Base-by-base conservation (phyloP, 192 early-diverging fungal species). In the Pilaira anomala region DNA sequence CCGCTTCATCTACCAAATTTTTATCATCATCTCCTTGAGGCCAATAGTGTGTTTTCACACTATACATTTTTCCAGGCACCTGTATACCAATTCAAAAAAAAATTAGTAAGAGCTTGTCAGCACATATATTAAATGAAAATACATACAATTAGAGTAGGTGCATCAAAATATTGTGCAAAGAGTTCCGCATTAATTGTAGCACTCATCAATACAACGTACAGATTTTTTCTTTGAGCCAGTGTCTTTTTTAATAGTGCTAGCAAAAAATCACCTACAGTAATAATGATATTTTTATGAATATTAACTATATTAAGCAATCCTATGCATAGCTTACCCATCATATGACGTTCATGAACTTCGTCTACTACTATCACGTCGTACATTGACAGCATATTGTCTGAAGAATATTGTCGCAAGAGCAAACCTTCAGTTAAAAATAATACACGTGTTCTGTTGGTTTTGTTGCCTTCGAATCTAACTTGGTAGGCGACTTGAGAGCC, bases 181-280 rank as follows among this genome's bases (percentile, higher is more conserved):
- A 86, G 70, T 16, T 86, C 78, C 58, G 88, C 85, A 69, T 95
- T 91, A 60, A 91, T 85, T 0, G 92, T 95, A 42, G 95, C 95
- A 51, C 90, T 93, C 95, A 97, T 97, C 62, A 97, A 79, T 26
- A 97, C 86, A 9, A 97, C 74, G 30, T 82, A 78, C 9, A 97
- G 64, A 54, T 90, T 83, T 21, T 79, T 77, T 13, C 86, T 77
- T 16, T 52, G 58, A 3, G 69, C 62, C 9, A 93, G 26, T 24
- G 90, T 74, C 49, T 83, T 76, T 8, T 85, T 78, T 19, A 94
- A 73, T 33, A 97, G 78, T 45, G 87, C 88, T 42, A 97, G 78
- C 29, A 93, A 75, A 50, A 97, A 81, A 64, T 97, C 95, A 0
- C 88, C 90, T 71, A 89, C 83, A 58, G 29, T 28, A 42, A 4